These are phyloP conservation scores for Penicillium sp. DNA, from an alignment of 2,329 filamentous ascomycete genomes.

Conservation along the genomic window DNA sequence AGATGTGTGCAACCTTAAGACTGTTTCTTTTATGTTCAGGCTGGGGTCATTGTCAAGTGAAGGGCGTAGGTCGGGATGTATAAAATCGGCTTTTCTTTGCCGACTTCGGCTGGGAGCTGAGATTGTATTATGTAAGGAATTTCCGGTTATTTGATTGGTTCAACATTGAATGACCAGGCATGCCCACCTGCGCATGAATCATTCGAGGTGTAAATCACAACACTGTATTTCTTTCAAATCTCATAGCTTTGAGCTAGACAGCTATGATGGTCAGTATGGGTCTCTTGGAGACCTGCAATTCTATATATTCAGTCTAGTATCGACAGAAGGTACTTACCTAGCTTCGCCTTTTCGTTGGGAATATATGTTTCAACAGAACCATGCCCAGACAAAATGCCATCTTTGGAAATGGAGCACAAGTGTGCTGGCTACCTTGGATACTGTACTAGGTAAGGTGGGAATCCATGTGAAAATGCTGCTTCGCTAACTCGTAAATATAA, in stretches of 20 bases:
- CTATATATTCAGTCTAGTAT: not conserved
- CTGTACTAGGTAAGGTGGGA: too few species aligned
- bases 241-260: not conserved
- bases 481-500: constrained; percentile 16
- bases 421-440: too few species aligned
- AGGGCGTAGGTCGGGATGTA: not conserved
- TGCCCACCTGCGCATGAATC: not conserved
- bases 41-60: constrained; percentile 2
- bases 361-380: too few species aligned
- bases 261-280: not conserved
- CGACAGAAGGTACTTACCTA: too few species aligned
- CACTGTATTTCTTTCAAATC: too few species aligned
- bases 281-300: not conserved
- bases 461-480: not conserved
- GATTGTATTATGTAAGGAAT: not conserved
- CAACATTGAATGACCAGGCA: not conserved
- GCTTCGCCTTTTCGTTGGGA: too few species aligned
- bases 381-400: too few species aligned
- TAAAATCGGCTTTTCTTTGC: constrained; percentile 8
- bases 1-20: too few species aligned
- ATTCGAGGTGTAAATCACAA: not conserved
- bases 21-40: not conserved
- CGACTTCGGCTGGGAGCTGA: not conserved
- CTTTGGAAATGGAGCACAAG: too few species aligned
- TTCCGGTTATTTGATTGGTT: not conserved